These are phyloP conservation scores for Podaxis sp. DNA, from an alignment of 768 basidiomycete genomes.

Conservation along the genomic window DNA sequence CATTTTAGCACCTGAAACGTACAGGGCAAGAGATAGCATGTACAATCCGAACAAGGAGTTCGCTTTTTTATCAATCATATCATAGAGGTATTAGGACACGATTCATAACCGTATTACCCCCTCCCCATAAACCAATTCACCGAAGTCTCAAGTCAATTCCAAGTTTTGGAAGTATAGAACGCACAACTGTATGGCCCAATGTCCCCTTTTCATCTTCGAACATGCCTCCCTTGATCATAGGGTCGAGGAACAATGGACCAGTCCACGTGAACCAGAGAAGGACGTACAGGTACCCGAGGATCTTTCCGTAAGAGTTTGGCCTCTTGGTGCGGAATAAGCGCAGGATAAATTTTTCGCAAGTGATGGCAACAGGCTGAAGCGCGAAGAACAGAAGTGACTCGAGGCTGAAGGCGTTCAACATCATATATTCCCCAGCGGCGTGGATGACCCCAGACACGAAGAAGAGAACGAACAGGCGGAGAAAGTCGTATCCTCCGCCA, in stretches of 20 bases:
- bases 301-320: neutral
- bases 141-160: neutral
- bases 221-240: conserved; percentile 17
- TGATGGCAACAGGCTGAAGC: conserved; percentile 30
- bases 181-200: neutral
- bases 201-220: conserved; percentile 2
- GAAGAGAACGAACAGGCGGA: conserved; percentile 35
- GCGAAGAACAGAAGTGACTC: conserved; percentile 21
- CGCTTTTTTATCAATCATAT: no score
- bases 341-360: conserved; percentile 30
- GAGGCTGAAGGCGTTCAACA: conserved; percentile 15
- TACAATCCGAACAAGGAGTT: no score
- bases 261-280: conserved; percentile 24
- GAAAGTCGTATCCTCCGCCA: conserved; percentile 19
- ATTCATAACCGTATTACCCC: no score
- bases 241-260: conserved; percentile 15
- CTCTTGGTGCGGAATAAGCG: conserved; percentile 16
- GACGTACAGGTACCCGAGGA: conserved; percentile 27
- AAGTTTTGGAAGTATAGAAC: neutral
- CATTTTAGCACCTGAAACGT: no score
- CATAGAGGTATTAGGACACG: no score
- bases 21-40: no score
- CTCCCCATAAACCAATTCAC: neutral
- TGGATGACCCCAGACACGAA: conserved; percentile 33
- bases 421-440: conserved; percentile 28